These are phyloP conservation scores for Leucosporidium creatinivorum DNA, from an alignment of 768 basidiomycete genomes.

Conservation along the genomic window DNA sequence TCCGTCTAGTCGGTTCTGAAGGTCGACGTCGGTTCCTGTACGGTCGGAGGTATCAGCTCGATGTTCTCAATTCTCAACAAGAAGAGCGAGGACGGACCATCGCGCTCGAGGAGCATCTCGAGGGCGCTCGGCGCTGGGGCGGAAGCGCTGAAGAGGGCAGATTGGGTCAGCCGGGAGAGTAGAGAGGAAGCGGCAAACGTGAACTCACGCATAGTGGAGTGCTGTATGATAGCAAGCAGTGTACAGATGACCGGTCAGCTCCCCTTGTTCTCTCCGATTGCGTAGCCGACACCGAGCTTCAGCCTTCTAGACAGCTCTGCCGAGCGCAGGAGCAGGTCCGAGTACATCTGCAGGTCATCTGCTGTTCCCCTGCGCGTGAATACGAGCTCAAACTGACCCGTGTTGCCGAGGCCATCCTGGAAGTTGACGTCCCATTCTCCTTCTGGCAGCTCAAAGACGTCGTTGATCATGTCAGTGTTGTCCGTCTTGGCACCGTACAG, in stretches of 20 bases:
- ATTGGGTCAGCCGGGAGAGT: conserved; percentile 40
- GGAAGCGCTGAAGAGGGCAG: conserved; percentile 38
- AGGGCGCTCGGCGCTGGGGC: conserved; percentile 21
- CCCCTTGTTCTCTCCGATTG: background rate
- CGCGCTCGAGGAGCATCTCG: conserved; percentile 54
- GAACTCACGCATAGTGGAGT: conserved; percentile 62
- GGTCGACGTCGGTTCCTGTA: conserved; percentile 65
- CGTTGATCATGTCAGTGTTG: conserved; percentile 60
- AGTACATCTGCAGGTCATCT: too few relatives aligned
- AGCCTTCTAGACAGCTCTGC: too few relatives aligned
- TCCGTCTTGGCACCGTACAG: conserved; percentile 66
- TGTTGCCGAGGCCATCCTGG: conserved; percentile 72
- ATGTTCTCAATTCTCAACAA: too few relatives aligned
- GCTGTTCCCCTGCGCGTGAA: too few relatives aligned
- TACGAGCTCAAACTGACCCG: conserved; percentile 47
- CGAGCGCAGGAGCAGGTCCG: too few relatives aligned
- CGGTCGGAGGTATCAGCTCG: background rate
- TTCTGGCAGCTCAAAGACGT: conserved; percentile 48
- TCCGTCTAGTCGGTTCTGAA: conserved; percentile 59
- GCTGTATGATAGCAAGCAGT: conserved; percentile 43
- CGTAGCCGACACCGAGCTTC: too few relatives aligned
- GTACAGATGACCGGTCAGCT: background rate
- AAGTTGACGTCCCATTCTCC: conserved; percentile 63
- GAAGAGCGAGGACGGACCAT: conserved; percentile 40
- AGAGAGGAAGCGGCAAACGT: background rate